Evolutionary conservation across 2,329 filamentous ascomycete species (phyloP).

Genomic region (Aureobasidium sp.): DNA sequence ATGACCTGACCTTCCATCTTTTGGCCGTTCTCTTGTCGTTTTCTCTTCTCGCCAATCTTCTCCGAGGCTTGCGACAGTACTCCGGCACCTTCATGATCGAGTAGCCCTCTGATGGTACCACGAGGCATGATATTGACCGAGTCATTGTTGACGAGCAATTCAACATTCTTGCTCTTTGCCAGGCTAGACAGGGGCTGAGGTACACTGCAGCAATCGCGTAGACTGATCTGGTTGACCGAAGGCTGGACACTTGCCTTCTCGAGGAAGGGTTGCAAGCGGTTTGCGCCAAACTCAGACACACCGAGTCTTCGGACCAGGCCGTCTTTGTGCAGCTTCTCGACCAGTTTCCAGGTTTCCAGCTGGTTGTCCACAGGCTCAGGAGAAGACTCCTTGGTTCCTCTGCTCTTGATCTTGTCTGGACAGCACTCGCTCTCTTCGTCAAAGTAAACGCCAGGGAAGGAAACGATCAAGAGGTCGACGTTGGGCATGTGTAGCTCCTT

Average conservation of each 20-base stretch:
- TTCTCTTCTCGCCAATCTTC: conserved; percentile 34
- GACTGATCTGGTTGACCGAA: conserved; percentile 89
- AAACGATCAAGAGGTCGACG: conserved; percentile 84
- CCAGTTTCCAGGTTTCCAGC: conserved; percentile 58
- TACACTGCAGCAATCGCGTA: conserved; percentile 91
- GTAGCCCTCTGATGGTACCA: conserved; percentile 74
- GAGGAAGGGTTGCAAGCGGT: conserved; percentile 72
- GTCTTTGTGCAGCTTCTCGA: conserved; percentile 64
- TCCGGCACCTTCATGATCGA: conserved; percentile 67
- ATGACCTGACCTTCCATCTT: conserved; percentile 69
- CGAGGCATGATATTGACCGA: conserved; percentile 83
- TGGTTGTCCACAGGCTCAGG: conserved; percentile 51
- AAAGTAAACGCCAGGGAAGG: conserved; percentile 88
- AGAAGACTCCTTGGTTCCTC: conserved; percentile 36
- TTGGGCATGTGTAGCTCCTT: conserved; percentile 67
- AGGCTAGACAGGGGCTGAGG: conserved; percentile 77
- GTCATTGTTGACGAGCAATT: conserved; percentile 88
- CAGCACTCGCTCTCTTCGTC: conserved; percentile 80
- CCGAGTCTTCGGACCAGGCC: conserved; percentile 70
- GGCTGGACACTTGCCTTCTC: conserved; percentile 63
- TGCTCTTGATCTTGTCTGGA: conserved; percentile 49
- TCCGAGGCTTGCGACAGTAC: conserved; percentile 58
- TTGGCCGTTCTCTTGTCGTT: conserved; percentile 32
- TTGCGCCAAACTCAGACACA: conserved; percentile 82
- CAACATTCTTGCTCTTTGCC: conserved; percentile 74